Base-by-base conservation (phyloP, 2,329 filamentous ascomycete genomes). In the Knufia fluminis region DNA sequence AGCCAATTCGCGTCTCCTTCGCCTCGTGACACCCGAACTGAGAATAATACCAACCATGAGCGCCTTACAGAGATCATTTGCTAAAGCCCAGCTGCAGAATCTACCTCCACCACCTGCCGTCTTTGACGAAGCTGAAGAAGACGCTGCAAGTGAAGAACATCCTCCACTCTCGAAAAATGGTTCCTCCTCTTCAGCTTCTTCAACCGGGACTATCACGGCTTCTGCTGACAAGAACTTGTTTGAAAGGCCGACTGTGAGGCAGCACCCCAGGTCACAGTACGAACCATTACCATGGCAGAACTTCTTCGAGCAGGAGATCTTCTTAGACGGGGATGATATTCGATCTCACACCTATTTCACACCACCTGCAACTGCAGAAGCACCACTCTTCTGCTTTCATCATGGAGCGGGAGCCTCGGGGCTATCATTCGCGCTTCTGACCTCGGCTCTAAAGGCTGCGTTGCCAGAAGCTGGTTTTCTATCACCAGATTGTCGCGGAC, bases 361-460 rank as follows among this genome's bases (percentile, higher is more conserved):
- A 17, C 88, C 89, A 1, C 90, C 91, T 1, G 62, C 64, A 1
- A 64, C 71, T 7, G 76, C 76, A 36, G 76, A 77, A 53, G 86
- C 85, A 0, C 89, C 91, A 0, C 73, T 98, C 3, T 90, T 98
- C 66, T 84, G 97, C 52, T 87, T 86, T 68, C 92, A 98, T 64
- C 92, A 98, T 68, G 92, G 92, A 33, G 92, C 87, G 35, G 92
- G 92, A 14, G 94, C 90, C 3, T 95, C 90, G 0, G 94, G 86
- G 4, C 77, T 97, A 51, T 94, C 89, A 2, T 98, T 97, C 68
- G 90, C 90, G 3, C 75, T 87, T 3, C 80, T 94, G 53, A 80
- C 83, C 2, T 75, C 79, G 39, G 85, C 94, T 64, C 80, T 97
- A 53, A 78, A 83, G 47, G 86, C 84, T 64, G 74, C 79, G 4